Evolutionary conservation across 2,329 filamentous ascomycete genomes (phyloP), one percentile per base, ranked within the genome.

Genomic region (Hypoxylon sp.): DNA sequence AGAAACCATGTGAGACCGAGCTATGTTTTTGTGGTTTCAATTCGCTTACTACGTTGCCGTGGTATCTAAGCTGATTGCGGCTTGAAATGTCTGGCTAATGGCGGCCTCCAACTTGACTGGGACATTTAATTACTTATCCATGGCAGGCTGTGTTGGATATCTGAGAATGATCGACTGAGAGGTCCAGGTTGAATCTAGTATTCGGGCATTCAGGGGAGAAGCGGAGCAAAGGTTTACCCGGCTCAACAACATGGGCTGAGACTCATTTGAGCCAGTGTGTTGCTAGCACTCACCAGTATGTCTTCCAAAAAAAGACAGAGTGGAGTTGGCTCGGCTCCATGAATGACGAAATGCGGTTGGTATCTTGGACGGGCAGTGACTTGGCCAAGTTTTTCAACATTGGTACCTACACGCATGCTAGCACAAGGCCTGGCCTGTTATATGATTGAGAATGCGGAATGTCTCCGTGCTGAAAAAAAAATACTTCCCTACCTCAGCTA

Each of bases 201-300:
- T 2, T 14, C 14, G 14, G 34, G 14, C 11, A 17, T 51, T 13
- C 17, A 63, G 52, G 32, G 28, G 52, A 21, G 13, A 62, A 50
- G 19, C n/a, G 48, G 63, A 53, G 21, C 21, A 52, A 65, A 57
- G 30, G 34, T 56, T 65, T 55, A 61, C 63, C 63, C 63, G 50
- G 14, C n/a, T 55, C 21, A 49, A 52, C 11, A 7, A 11, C n/a
- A 25, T 41, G 41, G 56, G 45, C 50, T 60, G 50, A 46, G 19
- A 28, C 21, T 45, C 50, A 57, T 38, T 56, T 19, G 56, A 57
- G 7, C 19, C 23, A 51, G 45, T 48, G 53, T 41, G 48, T 51
- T 56, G n/a, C n/a, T 48, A 7, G 7, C 10, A 13, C 13, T 46
- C 19, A 21, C 32, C 4, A 17, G 56, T 19, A n/a, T 56, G 57